These are phyloP conservation scores for Scorias spongiosa DNA, from an alignment of 2,329 filamentous ascomycete species.

Conservation along the genomic window DNA sequence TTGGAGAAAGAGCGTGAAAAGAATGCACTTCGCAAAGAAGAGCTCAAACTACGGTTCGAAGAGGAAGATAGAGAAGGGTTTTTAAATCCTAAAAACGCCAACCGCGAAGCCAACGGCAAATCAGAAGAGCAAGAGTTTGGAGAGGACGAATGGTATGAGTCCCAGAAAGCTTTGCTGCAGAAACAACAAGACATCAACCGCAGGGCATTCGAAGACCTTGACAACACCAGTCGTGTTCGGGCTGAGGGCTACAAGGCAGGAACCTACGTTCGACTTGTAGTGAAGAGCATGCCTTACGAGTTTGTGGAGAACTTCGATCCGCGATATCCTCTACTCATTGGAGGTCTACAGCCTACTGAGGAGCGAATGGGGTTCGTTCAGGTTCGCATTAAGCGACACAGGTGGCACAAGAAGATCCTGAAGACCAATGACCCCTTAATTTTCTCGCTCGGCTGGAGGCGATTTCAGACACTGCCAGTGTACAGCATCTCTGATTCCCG, in stretches of 20 bases:
- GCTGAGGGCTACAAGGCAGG: conserved; percentile 87
- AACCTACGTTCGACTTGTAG: conserved; percentile 80
- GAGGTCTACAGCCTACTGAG: conserved; percentile 84
- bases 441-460: conserved; percentile 88
- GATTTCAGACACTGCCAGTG: conserved; percentile 83
- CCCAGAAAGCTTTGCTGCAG: conserved; percentile 85
- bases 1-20: conserved; percentile 81
- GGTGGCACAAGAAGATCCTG: conserved; percentile 98
- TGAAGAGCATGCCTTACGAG: conserved; percentile 80
- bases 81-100: conserved; percentile 71
- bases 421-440: conserved; percentile 97
- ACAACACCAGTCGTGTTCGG: conserved; percentile 64
- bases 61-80: conserved; percentile 97
- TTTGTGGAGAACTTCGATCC: conserved; percentile 74
- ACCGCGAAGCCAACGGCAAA: conserved; percentile 49
- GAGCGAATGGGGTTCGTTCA: conserved; percentile 93
- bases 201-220: conserved; percentile 75
- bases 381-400: conserved; percentile 87
- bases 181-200: conserved; percentile 97
- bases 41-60: conserved; percentile 85
- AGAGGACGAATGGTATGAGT: conserved; percentile 97
- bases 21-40: conserved; percentile 86
- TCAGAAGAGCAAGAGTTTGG: conserved; percentile 66
- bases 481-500: conserved; percentile 93
- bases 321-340: conserved; percentile 69